Evolutionary conservation across 2,329 filamentous ascomycete species (phyloP).

Genomic region (Phaeosphaeria sp.): DNA sequence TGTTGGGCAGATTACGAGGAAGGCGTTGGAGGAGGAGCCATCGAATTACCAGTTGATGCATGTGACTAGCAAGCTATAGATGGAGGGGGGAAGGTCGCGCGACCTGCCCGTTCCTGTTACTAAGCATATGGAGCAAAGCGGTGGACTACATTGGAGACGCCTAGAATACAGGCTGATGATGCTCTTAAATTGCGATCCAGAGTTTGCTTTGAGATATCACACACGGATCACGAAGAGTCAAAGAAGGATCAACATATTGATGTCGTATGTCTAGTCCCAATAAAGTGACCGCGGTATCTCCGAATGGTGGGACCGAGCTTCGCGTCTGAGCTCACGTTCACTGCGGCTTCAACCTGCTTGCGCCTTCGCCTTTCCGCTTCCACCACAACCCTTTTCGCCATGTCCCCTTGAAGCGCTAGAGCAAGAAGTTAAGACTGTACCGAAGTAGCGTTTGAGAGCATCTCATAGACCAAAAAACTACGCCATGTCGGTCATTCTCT

Average conservation of each 20-base stretch:
- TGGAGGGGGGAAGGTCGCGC: background rate
- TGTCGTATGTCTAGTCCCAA: background rate
- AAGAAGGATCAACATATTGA: too few species aligned
- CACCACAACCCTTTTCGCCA: background rate
- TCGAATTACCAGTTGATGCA: conserved; percentile 33
- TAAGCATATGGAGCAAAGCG: too few species aligned
- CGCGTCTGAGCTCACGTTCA: background rate
- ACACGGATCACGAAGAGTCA: too few species aligned
- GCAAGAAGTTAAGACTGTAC: background rate
- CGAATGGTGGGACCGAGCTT: background rate
- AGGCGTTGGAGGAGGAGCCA: conserved; percentile 33
- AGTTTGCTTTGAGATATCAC: too few species aligned
- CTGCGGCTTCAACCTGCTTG: background rate
- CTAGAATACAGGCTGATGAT: too few species aligned
- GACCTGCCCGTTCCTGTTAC: conserved; percentile 6
- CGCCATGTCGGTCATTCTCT: conserved; percentile 71
- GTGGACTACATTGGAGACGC: too few species aligned
- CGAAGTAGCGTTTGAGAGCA: background rate
- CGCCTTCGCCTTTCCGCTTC: background rate
- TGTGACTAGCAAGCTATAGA: conserved; percentile 32
- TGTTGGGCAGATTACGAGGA: conserved; percentile 59
- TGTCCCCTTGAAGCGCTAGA: background rate
- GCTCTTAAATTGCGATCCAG: too few species aligned
- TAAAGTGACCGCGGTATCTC: background rate
- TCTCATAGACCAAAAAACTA: background rate